phyloP scores from a whole-genome alignment of 2,329 filamentous ascomycete genomes.

The Talaromyces sp. region DNA sequence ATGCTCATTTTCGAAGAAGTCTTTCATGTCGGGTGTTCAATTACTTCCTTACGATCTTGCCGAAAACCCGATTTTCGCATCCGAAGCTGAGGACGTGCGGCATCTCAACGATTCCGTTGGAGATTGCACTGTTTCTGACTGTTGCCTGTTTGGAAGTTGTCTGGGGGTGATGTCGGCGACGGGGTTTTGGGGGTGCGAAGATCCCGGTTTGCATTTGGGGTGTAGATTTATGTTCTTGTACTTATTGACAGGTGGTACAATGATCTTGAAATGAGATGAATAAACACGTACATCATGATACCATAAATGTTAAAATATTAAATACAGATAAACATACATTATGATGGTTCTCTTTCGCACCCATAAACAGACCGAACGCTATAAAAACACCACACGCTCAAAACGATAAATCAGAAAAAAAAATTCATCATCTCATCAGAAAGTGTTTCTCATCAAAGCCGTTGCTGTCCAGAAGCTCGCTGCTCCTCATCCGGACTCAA shows the following conservation, averaged over 20 bases:
- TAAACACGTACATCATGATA: not conserved
- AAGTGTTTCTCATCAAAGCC: not conserved
- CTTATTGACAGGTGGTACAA: too few species aligned
- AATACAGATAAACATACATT: not conserved
- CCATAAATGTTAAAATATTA: not conserved
- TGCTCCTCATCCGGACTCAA: not conserved
- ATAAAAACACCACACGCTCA: not conserved
- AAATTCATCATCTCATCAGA: too few species aligned
- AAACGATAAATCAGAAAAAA: not conserved
- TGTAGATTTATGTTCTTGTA: not conserved
- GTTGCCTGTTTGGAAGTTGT: not conserved
- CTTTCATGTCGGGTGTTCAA: not conserved
- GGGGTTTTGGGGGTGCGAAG: not conserved
- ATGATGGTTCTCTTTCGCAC: not conserved
- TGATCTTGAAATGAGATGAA: not conserved
- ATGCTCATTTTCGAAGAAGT: not conserved
- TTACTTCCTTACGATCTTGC: not conserved
- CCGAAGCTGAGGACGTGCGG: not conserved
- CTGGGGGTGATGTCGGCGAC: not conserved
- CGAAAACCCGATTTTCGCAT: not conserved
- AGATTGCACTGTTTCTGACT: not conserved
- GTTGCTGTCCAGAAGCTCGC: not conserved
- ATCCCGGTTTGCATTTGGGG: constrained; percentile 12
- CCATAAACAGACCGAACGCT: not conserved
- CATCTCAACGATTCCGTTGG: not conserved